Evolutionary conservation across 164 flowering plant genomes (phyloP).

Genomic region (Buxus sempervirens): DNA sequence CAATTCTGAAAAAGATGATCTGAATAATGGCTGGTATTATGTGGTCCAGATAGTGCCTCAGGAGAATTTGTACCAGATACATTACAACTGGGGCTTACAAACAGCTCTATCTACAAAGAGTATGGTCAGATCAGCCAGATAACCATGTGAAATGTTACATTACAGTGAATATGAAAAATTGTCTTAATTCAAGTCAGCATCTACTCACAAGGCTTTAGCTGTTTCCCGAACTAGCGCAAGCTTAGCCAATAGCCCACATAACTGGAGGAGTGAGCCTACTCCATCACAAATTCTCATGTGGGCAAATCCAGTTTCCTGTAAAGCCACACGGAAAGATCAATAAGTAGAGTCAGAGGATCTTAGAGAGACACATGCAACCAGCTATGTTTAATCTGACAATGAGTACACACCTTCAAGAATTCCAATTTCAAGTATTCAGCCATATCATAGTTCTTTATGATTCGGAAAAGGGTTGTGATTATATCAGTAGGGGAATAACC

Average conservation of each 20-base stretch:
- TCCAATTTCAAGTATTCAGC: conserved; percentile 93
- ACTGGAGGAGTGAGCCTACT: conserved; percentile 93
- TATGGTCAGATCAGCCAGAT: no score
- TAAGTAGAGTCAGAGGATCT: background rate
- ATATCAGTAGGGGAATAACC: conserved; percentile 99
- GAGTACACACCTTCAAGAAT: conserved; percentile 72
- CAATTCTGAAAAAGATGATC: no score
- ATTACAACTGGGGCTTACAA: no score
- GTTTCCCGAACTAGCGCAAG: conserved; percentile 71
- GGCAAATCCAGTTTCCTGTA: conserved; percentile 97
- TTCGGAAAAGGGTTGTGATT: conserved; percentile 92
- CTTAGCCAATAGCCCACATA: conserved; percentile 91
- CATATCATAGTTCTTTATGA: conserved; percentile 94
- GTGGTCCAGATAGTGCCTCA: no score
- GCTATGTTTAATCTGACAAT: background rate
- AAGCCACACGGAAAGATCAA: background rate
- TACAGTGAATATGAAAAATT: no score
- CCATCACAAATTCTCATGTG: conserved; percentile 99
- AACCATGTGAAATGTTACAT: no score
- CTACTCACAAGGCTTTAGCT: conserved; percentile 67
- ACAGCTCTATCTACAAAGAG: no score
- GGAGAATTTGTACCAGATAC: no score
- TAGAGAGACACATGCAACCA: background rate
- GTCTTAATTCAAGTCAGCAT: background rate
- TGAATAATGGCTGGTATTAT: no score